Base-by-base conservation (phyloP, 2,329 filamentous ascomycete genomes). In the Dactylellina cionopaga region DNA sequence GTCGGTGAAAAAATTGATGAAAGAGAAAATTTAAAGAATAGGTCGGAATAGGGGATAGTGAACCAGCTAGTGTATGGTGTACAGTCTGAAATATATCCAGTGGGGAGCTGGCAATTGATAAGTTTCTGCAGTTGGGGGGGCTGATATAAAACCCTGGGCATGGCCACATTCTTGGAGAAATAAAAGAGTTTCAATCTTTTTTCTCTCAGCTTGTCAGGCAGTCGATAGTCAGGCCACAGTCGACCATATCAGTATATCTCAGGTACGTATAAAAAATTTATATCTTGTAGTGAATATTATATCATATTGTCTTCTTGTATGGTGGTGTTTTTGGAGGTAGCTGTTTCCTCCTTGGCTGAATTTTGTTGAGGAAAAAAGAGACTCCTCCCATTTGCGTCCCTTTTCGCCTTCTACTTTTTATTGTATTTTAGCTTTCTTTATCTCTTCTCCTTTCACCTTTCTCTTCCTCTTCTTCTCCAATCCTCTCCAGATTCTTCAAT, bases 181-280 rank as follows among this genome's bases (percentile, higher is more conserved):
- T 39, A 43, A 29, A 68, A 31, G n/a, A 44, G 41, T 49, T 19
- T 51, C 10, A 31, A 43, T 63, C 2, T 52, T 25, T 44, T 37
- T 47, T 44, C 5, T 22, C 15, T 3, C 17, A 3, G 35, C 19
- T 35, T 25, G 24, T 15, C 41, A 27, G 54, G 46, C 63, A 60
- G 54, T 68, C 54, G 63, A 68, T 60, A 68, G 54, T 68, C 63
- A 68, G 63, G 63, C 63, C 63, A 68, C 63, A 47, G 54, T 68
- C 54, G 54, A 68, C 54, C 17, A 27, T 47, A 59, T 27, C n/a
- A n/a, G n/a, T n/a, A 27, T 5, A 47, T 11, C 15, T 11, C n/a
- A 43, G n/a, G n/a, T n/a, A n/a, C n/a, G n/a, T n/a, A n/a, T n/a
- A n/a, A n/a, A n/a, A n/a, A n/a, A n/a, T n/a, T n/a, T n/a, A n/a